These are phyloP conservation scores for Tetragonia tetragonoides DNA, from an alignment of 148 eudicot genomes.

Conservation along the genomic window DNA sequence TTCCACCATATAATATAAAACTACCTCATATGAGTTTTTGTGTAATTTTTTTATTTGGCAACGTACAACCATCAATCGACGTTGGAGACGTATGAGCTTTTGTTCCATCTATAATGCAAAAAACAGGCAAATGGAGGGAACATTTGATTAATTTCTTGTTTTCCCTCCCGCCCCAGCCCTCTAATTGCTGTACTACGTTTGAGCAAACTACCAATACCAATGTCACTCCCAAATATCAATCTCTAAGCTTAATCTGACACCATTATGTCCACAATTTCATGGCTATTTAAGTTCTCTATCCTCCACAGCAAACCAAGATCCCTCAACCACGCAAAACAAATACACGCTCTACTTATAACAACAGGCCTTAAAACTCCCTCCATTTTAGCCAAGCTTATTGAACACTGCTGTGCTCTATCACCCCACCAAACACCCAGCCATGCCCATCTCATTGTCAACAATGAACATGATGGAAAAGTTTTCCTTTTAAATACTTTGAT, in stretches of 20 bases:
- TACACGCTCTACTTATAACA: conserved; percentile 48
- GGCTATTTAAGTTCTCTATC: conserved; percentile 17
- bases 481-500: conserved; percentile 52
- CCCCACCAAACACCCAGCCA: conserved; percentile 27
- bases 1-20: no score
- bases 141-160: no score
- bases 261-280: conserved; percentile 17
- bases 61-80: no score
- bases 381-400: conserved; percentile 34
- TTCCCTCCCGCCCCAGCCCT: no score
- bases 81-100: no score
- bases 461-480: conserved; percentile 12
- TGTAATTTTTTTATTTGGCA: no score
- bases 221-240: no score
- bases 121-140: no score
- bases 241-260: neutral
- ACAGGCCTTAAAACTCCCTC: conserved; percentile 32
- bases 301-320: conserved; percentile 20
- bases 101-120: no score
- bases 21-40: no score
- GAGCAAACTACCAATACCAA: neutral
- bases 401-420: conserved; percentile 34
- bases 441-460: conserved; percentile 40
- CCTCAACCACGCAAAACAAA: conserved; percentile 34
- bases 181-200: neutral